A percentile compares a stretch with the other conserved stretches of the same genome.
These are phyloP conservation scores for Cryptococcus floricola DNA, from an alignment of 1,284 basidiomycete species.

Conservation along the genomic window DNA sequence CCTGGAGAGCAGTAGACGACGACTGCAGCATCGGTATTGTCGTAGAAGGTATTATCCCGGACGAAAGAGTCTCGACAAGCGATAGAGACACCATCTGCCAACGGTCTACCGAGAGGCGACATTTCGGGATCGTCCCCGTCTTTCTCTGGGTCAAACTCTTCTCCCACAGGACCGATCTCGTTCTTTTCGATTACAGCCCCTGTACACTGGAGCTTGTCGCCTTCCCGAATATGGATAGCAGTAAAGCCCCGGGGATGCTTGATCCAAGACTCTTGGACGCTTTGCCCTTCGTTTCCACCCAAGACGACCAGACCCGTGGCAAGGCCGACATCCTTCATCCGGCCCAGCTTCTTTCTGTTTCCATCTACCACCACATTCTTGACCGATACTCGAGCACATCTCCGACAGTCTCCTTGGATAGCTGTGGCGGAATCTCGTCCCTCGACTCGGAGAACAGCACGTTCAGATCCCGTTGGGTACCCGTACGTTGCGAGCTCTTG, in stretches of 20 bases:
- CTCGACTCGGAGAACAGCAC: constrained; percentile 48
- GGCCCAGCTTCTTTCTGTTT: constrained; percentile 36
- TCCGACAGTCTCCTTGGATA: constrained; percentile 49
- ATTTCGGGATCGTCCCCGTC: constrained; percentile 49
- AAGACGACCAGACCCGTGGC: constrained; percentile 43
- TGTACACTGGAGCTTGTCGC: constrained; percentile 44
- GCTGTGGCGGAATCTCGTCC: constrained; percentile 36
- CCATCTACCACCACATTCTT: constrained; percentile 48
- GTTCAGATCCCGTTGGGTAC: constrained; percentile 48
- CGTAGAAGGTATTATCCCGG: constrained; percentile 44
- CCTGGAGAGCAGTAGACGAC: constrained; percentile 52
- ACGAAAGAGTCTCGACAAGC: constrained; percentile 46
- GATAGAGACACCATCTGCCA: constrained; percentile 48
- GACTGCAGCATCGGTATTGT: constrained; percentile 48
- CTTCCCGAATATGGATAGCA: constrained; percentile 48
- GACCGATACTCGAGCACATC: constrained; percentile 46
- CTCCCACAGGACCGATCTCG: constrained; percentile 48
- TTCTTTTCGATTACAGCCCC: constrained; percentile 46
- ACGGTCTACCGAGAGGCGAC: constrained; percentile 44
- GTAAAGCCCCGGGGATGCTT: constrained; percentile 48
- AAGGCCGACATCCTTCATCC: constrained; percentile 25
- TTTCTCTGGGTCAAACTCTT: constrained; percentile 44
- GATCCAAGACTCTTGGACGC: constrained; percentile 34
- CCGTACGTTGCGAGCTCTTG: constrained; percentile 53
- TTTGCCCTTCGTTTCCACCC: constrained; percentile 49